phyloP scores from a whole-genome alignment of 768 basidiomycete species.

The Xerocomellus dryophilus region DNA sequence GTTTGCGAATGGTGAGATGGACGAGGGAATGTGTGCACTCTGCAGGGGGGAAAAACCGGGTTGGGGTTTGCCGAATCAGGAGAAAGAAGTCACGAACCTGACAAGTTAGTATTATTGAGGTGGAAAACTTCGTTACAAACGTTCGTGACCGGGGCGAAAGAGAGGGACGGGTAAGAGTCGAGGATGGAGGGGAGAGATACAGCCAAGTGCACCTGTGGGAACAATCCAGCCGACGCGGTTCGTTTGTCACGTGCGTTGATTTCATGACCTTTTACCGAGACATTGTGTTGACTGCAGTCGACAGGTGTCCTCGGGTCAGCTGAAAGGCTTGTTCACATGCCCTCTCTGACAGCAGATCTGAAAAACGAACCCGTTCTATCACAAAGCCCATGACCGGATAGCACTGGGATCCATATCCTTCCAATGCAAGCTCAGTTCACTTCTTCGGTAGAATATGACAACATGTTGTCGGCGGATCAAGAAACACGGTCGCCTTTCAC shows the following conservation, averaged over 20 bases:
- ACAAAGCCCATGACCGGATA: too few relatives aligned
- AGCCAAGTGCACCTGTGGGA: conserved; percentile 14
- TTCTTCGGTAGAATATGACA: neutral
- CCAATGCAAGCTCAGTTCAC: too few relatives aligned
- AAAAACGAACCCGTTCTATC: neutral
- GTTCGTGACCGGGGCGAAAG: conserved; percentile 11
- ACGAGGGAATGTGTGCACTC: conserved; percentile 27
- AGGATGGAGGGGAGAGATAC: conserved; percentile 5
- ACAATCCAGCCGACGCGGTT: conserved; percentile 27
- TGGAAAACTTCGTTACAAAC: conserved; percentile 14
- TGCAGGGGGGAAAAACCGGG: conserved; percentile 6
- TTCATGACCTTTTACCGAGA: conserved; percentile 4
- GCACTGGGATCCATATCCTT: neutral
- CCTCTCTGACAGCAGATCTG: too few relatives aligned
- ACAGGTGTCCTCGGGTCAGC: neutral
- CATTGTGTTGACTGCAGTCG: neutral
- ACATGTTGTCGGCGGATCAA: neutral
- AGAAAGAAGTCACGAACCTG: conserved; percentile 11
- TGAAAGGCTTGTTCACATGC: too few relatives aligned
- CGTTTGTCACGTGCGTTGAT: conserved; percentile 34
- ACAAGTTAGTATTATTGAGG: conserved; percentile 11
- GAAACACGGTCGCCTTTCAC: neutral
- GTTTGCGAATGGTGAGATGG: conserved; percentile 5
- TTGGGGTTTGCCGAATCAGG: neutral
- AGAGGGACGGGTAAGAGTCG: neutral